These are phyloP conservation scores for Rhytidiadelphus loreus DNA, from an alignment of 225 moss, liverwort and hornwort genomes.

Conservation along the genomic window DNA sequence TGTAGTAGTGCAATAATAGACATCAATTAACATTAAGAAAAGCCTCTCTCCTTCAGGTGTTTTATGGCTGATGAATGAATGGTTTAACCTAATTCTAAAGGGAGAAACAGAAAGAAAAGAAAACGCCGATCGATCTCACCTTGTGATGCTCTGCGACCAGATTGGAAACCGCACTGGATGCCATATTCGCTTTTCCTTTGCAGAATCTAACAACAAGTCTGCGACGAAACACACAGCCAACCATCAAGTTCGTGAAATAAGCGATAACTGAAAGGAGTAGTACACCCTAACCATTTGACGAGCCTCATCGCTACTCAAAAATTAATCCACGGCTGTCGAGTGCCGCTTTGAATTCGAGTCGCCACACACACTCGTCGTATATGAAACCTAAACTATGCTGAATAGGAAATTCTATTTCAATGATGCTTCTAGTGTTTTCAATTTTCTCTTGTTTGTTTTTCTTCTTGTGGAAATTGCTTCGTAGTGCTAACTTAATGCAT, in stretches of 20 bases:
- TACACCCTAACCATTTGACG: no score
- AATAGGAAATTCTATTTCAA: no score
- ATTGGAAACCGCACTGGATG: not conserved
- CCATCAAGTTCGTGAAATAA: not conserved
- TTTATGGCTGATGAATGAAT: not conserved
- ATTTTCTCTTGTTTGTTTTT: no score
- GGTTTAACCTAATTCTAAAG: not conserved
- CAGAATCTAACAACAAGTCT: not conserved
- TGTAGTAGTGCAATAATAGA: not conserved
- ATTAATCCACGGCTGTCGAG: no score
- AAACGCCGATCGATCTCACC: not conserved
- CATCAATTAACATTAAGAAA: not conserved
- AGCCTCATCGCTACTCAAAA: not conserved
- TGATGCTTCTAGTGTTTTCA: no score
- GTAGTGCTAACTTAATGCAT: no score
- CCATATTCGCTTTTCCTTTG: not conserved
- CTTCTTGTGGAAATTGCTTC: no score
- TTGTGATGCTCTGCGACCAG: not conserved
- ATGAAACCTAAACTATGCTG: no score
- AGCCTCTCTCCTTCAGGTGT: not conserved
- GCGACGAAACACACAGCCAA: not conserved
- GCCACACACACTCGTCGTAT: no score
- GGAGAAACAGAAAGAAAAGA: not conserved
- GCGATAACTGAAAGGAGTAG: not conserved
- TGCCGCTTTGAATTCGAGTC: no score